These are phyloP conservation scores for Xerocomellus chrysenteron DNA, from an alignment of 768 basidiomycete species.

Conservation along the genomic window DNA sequence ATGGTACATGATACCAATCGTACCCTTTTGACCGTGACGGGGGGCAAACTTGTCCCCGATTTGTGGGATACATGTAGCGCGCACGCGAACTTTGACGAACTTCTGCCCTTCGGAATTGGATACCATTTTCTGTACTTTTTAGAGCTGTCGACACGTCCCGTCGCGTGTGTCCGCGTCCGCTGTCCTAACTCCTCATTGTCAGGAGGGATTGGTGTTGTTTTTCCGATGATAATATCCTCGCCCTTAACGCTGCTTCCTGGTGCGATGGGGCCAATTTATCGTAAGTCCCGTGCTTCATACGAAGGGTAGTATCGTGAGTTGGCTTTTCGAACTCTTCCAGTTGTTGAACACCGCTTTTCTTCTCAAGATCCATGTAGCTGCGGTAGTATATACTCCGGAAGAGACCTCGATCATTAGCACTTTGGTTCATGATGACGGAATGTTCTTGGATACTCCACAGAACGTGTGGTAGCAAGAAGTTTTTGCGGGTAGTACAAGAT, in stretches of 20 bases:
- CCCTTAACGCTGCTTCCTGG: slow-evolving; percentile 93
- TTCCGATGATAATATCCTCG: slow-evolving; percentile 99
- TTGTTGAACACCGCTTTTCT: slow-evolving; percentile 89
- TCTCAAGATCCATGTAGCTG: slow-evolving; percentile 98
- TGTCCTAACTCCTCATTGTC: slow-evolving; percentile 98
- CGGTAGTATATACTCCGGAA: slow-evolving; percentile 99
- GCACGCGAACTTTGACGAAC: slow-evolving; percentile 96
- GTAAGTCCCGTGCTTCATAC: slow-evolving; percentile 98
- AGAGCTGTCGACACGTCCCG: slow-evolving; percentile 96
- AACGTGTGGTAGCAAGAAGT: slow-evolving; percentile 96
- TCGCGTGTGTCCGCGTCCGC: slow-evolving; percentile 86
- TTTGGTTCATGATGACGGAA: slow-evolving; percentile 99
- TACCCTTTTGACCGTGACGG: slow-evolving; percentile 99
- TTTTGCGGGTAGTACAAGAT: slow-evolving; percentile 99
- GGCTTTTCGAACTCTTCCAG: slow-evolving; percentile 98
- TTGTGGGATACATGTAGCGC: slow-evolving; percentile 94
- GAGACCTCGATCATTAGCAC: slow-evolving; percentile 94
- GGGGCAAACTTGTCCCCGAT: slow-evolving; percentile 99
- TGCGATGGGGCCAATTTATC: slow-evolving; percentile 94
- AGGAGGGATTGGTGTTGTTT: slow-evolving; percentile 94
- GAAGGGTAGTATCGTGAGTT: slow-evolving; percentile 84
- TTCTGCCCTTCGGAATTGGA: slow-evolving; percentile 93
- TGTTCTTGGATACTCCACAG: slow-evolving; percentile 99
- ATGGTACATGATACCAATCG: slow-evolving; percentile 98
- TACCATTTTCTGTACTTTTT: slow-evolving; percentile 97